phyloP scores from a whole-genome alignment of 2,329 filamentous ascomycete genomes.

The Diaporthe amygdali region DNA sequence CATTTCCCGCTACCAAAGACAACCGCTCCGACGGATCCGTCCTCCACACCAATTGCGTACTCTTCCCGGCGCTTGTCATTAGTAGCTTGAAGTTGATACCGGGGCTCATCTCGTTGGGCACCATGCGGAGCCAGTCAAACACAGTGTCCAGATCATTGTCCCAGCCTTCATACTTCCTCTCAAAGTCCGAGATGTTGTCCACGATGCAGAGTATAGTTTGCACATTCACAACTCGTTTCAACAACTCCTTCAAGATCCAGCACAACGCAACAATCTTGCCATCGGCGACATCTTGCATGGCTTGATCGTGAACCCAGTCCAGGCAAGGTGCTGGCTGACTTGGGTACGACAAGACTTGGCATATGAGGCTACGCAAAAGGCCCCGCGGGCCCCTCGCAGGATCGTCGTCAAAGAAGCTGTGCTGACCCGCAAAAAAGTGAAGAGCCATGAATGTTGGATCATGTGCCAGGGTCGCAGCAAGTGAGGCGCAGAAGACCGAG shows the following conservation, averaged over 20 bases:
- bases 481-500: neutral
- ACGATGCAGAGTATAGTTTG: neutral
- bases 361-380: neutral
- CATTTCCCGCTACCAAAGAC: neutral
- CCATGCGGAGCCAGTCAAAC: neutral
- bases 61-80: conserved; percentile 1
- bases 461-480: neutral
- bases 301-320: neutral
- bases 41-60: neutral
- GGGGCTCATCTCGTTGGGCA: neutral
- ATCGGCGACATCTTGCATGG: neutral
- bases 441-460: neutral
- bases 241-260: neutral
- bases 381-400: neutral
- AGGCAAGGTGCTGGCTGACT: neutral
- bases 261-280: neutral
- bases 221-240: neutral
- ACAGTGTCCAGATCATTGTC: neutral
- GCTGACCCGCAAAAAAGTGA: neutral
- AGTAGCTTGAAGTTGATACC: neutral
- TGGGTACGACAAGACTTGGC: neutral
- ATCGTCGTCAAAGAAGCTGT: neutral
- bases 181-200: conserved; percentile 12
- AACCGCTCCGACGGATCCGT: neutral
- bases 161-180: neutral